Conservation (phyloP, 1,139 yeast genomes). For the Geotrichum reessii region DNA sequence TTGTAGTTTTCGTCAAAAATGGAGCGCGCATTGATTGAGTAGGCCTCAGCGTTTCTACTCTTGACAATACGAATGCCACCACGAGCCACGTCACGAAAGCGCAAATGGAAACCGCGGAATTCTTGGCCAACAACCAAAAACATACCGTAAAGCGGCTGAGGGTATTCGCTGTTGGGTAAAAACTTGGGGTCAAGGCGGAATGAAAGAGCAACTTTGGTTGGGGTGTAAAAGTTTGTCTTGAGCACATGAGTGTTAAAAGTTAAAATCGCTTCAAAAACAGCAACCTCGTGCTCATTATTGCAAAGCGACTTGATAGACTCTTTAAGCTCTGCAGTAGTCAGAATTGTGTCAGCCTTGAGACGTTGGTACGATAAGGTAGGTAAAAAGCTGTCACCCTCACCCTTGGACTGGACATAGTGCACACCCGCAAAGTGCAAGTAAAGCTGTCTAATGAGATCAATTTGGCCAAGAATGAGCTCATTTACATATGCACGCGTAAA, state of each 20-base stretch:
- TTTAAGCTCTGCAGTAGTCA: slow-evolving; percentile 70
- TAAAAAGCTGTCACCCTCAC: slow-evolving; percentile 46
- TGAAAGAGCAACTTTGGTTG: slow-evolving; percentile 91
- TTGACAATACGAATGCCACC: slow-evolving; percentile 97
- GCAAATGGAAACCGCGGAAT: slow-evolving; percentile 93
- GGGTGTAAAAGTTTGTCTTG: slow-evolving; percentile 90
- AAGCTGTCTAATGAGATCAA: slow-evolving; percentile 70
- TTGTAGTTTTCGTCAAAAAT: slow-evolving; percentile 95
- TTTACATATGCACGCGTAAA: slow-evolving; percentile 80
- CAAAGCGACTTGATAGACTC: slow-evolving; percentile 61
- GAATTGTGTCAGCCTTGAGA: slow-evolving; percentile 69
- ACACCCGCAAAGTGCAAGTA: slow-evolving; percentile 89
- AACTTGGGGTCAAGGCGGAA: slow-evolving; percentile 85
- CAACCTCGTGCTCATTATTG: slow-evolving; percentile 71
- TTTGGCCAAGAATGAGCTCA: slow-evolving; percentile 67
- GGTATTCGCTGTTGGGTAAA: slow-evolving; percentile 80
- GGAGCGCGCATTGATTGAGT: slow-evolving; percentile 76
- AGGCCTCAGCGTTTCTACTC: slow-evolving; percentile 80
- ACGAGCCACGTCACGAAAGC: slow-evolving; percentile 95
- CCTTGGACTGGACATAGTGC: slow-evolving; percentile 69
- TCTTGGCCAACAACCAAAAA: slow-evolving; percentile 94
- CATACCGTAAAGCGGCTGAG: slow-evolving; percentile 90
- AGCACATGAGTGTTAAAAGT: slow-evolving; percentile 79
- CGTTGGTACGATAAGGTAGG: slow-evolving; percentile 89
- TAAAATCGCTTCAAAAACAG: slow-evolving; percentile 77